Conservation (phyloP, 2,329 filamentous ascomycete species). For the Aspergillus alliaceus region DNA sequence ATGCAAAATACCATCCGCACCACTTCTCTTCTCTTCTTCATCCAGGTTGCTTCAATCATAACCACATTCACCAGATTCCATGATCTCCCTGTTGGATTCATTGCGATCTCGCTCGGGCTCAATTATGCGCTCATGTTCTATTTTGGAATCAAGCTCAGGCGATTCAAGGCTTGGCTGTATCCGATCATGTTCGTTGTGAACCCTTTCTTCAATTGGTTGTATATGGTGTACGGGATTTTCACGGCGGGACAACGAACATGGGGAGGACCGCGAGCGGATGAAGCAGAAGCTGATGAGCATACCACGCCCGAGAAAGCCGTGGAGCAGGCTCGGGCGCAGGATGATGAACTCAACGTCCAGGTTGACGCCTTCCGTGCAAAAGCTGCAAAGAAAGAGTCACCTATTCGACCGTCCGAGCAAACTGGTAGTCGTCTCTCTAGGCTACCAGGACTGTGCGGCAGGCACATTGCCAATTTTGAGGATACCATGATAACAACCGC, state of each 20-base stretch:
- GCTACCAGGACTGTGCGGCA: slow-evolving; percentile 63
- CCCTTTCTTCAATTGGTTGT: slow-evolving; percentile 97
- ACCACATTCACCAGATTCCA: slow-evolving; percentile 77
- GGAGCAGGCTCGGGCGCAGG: slow-evolving; percentile 72
- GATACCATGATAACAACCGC: slow-evolving; percentile 61
- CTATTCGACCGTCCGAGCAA: slow-evolving; percentile 70
- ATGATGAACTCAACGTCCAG: slow-evolving; percentile 87
- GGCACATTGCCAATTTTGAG: slow-evolving; percentile 69
- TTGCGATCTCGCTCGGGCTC: slow-evolving; percentile 84
- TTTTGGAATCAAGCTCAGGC: slow-evolving; percentile 80
- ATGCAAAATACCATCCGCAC: slow-evolving; percentile 96
- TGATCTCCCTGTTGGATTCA: slow-evolving; percentile 88
- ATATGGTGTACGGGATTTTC: slow-evolving; percentile 96
- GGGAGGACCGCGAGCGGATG: slow-evolving; percentile 90
- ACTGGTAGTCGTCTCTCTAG: slow-evolving; percentile 78
- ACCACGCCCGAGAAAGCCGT: slow-evolving; percentile 82
- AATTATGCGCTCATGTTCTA: slow-evolving; percentile 97
- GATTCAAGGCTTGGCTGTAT: slow-evolving; percentile 94
- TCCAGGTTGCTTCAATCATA: slow-evolving; percentile 82
- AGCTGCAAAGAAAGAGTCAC: slow-evolving; percentile 48
- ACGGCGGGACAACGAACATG: slow-evolving; percentile 92
- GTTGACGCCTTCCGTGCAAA: slow-evolving; percentile 74
- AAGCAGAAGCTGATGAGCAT: slow-evolving; percentile 71
- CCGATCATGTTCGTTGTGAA: slow-evolving; percentile 94
- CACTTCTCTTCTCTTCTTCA: slow-evolving; percentile 89